These are phyloP conservation scores for Fusarium tricinctum DNA, from an alignment of 2,329 filamentous ascomycete species.

Conservation along the genomic window DNA sequence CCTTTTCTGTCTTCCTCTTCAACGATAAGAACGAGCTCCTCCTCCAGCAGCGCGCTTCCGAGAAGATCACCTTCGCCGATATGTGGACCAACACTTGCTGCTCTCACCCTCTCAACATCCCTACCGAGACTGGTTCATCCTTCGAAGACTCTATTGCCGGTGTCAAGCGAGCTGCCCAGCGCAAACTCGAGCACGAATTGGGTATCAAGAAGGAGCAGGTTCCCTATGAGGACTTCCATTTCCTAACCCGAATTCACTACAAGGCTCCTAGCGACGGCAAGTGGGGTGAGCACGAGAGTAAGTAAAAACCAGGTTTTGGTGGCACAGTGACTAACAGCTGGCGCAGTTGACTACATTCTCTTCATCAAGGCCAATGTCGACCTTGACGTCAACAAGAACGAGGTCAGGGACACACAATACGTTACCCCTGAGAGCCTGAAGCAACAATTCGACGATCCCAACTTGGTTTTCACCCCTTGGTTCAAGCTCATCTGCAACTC, in stretches of 20 bases:
- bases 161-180: conserved; percentile 90
- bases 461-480: conserved; percentile 94
- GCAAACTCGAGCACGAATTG: conserved; percentile 94
- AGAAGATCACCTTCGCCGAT: conserved; percentile 99
- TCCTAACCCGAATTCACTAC: conserved; percentile 97
- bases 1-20: conserved; percentile 98
- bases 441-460: conserved; percentile 84
- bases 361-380: conserved; percentile 97
- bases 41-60: conserved; percentile 91
- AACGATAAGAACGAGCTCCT: conserved; percentile 92
- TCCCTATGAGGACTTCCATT: conserved; percentile 90
- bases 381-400: conserved; percentile 84
- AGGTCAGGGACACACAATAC: conserved; percentile 87
- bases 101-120: conserved; percentile 93
- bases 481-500: conserved; percentile 99
- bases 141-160: conserved; percentile 85
- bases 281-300: conserved; percentile 99
- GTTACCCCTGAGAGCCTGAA: conserved; percentile 87
- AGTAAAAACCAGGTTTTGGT: conserved; percentile 54
- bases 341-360: conserved; percentile 93
- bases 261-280: conserved; percentile 96
- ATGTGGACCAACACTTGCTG: conserved; percentile 99
- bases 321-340: conserved; percentile 20
- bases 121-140: conserved; percentile 88
- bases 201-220: conserved; percentile 92